phyloP scores from a whole-genome alignment of 2,329 filamentous ascomycete genomes.

The Didymellaceae sp. region DNA sequence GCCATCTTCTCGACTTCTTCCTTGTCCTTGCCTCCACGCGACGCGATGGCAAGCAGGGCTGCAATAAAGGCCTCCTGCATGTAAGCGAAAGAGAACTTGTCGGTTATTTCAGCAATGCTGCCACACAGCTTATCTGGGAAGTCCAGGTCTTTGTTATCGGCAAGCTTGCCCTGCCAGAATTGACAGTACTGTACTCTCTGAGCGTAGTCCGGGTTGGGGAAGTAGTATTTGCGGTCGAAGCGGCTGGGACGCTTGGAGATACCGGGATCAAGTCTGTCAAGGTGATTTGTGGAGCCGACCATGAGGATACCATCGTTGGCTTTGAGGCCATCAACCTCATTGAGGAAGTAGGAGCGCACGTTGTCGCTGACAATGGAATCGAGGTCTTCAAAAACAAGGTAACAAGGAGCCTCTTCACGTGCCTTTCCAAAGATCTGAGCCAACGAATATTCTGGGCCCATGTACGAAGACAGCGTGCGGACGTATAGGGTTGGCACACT shows the following conservation, averaged over 20 bases:
- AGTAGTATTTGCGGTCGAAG: slow-evolving; percentile 58
- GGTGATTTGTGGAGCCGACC: slow-evolving; percentile 68
- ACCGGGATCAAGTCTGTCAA: slow-evolving; percentile 71
- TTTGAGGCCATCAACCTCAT: slow-evolving; percentile 73
- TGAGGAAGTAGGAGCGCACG: slow-evolving; percentile 73
- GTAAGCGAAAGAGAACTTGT: slow-evolving; percentile 55
- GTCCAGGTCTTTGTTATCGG: slow-evolving; percentile 45
- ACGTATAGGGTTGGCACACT: slow-evolving; percentile 64
- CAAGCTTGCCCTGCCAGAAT: slow-evolving; percentile 54
- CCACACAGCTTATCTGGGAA: slow-evolving; percentile 51
- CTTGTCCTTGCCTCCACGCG: slow-evolving; percentile 25
- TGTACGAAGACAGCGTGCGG: slow-evolving; percentile 53
- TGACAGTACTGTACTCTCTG: slow-evolving; percentile 52
- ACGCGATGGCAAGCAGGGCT: slow-evolving; percentile 47
- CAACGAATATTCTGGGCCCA: slow-evolving; percentile 62
- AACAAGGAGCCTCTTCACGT: slow-evolving; percentile 68
- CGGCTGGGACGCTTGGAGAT: slow-evolving; percentile 57
- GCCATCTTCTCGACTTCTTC: slow-evolving; percentile 15
- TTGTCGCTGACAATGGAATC: slow-evolving; percentile 68
- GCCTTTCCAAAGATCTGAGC: slow-evolving; percentile 57
- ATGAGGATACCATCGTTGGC: slow-evolving; percentile 75
- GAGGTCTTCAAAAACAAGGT: slow-evolving; percentile 75
- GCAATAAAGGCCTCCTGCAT: slow-evolving; percentile 55
- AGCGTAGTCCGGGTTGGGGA: slow-evolving; percentile 48
- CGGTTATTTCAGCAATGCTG: slow-evolving; percentile 51